Base-by-base conservation (phyloP, 345 rosid species). In the Sisymbrium irio region DNA sequence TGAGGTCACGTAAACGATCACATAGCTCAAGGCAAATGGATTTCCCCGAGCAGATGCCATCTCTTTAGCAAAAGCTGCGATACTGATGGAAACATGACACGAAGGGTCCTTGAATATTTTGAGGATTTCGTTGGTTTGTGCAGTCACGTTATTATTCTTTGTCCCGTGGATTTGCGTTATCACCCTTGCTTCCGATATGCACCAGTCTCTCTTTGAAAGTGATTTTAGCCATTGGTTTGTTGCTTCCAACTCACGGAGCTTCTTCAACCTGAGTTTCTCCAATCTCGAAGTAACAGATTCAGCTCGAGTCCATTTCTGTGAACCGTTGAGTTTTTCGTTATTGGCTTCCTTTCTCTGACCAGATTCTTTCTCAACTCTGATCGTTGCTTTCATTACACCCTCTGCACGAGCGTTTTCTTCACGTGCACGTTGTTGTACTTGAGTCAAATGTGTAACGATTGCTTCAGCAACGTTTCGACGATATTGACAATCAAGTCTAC, bases 401-500 rank as follows among this genome's bases (percentile, higher is more conserved):
- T 95, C 99, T 40, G 82, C 86, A 72, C 81, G 89, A 69, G 88
- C 88, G 80, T 85, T 88, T 73, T 91, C 95, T 79, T 89, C 91
- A 53, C 85, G 86, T 9, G 9, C 51, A 1, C 51, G 53, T 9
- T 47, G 27, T 47, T 18, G 25, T 8, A 89, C 62, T 66, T 85
- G 85, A 59, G 93, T 92, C 73, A 94, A 83, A 79, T 91, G 88
- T 72, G 82, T 77, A 77, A 88, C 98, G 53, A 95, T 89, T 75
- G 90, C 96, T 82, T 92, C 97, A 65, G 96, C 97, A 72, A 92
- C 86, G 74, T 84, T 86, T 18, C 96, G 92, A 68, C 85, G 97
- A 77, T 88, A 92, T 20, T 85, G 89, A 71, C 84, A 85, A 77
- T 95, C 93, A 28, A 85, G 83, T 79, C 82, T 95, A 65, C 86